phyloP scores from a whole-genome alignment of 306 rosid genomes.

The Phaseolus lunatus region DNA sequence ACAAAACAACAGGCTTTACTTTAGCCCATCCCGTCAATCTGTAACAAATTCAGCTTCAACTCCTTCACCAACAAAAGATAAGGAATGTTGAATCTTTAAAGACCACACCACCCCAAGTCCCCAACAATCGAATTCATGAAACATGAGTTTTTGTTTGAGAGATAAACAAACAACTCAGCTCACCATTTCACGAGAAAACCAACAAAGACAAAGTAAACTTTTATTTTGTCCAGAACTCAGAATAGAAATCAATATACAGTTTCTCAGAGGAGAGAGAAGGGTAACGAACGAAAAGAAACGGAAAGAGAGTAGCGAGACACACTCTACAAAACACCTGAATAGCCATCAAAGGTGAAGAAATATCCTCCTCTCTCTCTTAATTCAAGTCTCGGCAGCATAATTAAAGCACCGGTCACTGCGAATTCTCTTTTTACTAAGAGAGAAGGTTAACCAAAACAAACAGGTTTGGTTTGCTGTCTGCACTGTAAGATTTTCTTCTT shows the following conservation, averaged over 20 bases:
- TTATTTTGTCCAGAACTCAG: conserved; percentile 21
- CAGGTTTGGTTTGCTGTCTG: conserved; percentile 42
- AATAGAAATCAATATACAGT: conserved; percentile 36
- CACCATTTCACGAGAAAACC: conserved; percentile 36
- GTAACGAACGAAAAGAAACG: conserved; percentile 30
- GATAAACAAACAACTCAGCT: conserved; percentile 26
- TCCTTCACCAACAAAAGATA: neutral
- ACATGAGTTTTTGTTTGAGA: neutral
- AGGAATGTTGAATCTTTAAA: conserved; percentile 40
- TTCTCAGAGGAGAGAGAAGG: conserved; percentile 42
- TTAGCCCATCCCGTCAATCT: conserved; percentile 50
- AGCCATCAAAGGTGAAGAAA: conserved; percentile 39
- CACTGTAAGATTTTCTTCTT: conserved; percentile 42
- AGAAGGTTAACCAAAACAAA: conserved; percentile 54
- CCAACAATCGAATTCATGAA: conserved; percentile 41
- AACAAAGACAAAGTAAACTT: conserved; percentile 10
- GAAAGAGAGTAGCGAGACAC: conserved; percentile 43
- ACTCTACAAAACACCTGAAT: conserved; percentile 49
- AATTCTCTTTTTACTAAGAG: conserved; percentile 46
- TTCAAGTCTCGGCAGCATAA: conserved; percentile 40
- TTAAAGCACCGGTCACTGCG: conserved; percentile 51
- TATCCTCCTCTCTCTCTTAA: conserved; percentile 21
- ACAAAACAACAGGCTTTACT: conserved; percentile 15
- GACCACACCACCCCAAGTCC: conserved; percentile 23
- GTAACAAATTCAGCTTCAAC: conserved; percentile 8